phyloP scores from a whole-genome alignment of 805 yeast species.

The Teunomyces funiuensis region DNA sequence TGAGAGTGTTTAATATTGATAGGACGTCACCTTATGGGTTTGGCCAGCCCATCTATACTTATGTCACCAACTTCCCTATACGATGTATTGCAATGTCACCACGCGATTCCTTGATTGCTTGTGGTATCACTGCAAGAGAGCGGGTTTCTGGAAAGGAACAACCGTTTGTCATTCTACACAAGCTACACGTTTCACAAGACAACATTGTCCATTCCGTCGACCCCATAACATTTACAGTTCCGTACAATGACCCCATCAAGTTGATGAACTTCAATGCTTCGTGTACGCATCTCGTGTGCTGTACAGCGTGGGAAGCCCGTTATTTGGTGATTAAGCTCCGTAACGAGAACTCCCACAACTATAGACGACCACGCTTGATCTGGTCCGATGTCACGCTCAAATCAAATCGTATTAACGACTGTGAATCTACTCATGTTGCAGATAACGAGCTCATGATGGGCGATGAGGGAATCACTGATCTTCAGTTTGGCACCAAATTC shows the following conservation, averaged over 20 bases:
- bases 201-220: constrained; percentile 34
- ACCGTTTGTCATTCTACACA: constrained; percentile 68
- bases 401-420: constrained; percentile 14
- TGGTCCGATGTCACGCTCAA: constrained; percentile 32
- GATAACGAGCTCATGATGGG: constrained; percentile 48
- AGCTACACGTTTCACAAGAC: constrained; percentile 15
- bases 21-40: constrained; percentile 22
- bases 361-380: constrained; percentile 38
- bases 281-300: constrained; percentile 69
- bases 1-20: constrained; percentile 61
- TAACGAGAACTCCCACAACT: constrained; percentile 44
- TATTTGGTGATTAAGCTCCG: constrained; percentile 71
- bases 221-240: constrained; percentile 74
- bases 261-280: constrained; percentile 70
- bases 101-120: constrained; percentile 63
- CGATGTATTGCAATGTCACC: constrained; percentile 74
- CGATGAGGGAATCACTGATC: constrained; percentile 85
- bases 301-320: constrained; percentile 75
- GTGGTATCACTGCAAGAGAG: constrained; percentile 82
- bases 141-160: constrained; percentile 67
- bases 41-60: constrained; percentile 69
- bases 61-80: constrained; percentile 71
- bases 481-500: constrained; percentile 49
- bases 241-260: constrained; percentile 83
- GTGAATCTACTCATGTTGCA: constrained; percentile 5